Evolutionary conservation across 2,329 filamentous ascomycete species (phyloP).

Genomic region (Penicillium sp.): DNA sequence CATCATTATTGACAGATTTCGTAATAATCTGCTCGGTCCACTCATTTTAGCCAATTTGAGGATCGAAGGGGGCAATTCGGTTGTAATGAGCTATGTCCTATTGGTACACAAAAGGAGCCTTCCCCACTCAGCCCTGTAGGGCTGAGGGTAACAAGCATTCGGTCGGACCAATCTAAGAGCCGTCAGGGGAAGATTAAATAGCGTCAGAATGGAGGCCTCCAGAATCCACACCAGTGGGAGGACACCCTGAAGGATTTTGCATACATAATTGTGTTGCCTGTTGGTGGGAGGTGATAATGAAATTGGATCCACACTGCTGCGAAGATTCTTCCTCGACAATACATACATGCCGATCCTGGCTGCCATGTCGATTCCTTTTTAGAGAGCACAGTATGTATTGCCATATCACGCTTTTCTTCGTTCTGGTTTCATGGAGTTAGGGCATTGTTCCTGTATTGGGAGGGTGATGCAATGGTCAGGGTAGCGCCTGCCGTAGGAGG

Average conservation of each 20-base stretch:
- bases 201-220: neutral
- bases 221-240: neutral
- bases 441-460: no score
- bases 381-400: no score
- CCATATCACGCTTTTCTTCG: no score
- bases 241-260: neutral
- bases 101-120: neutral
- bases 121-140: constrained; percentile 2
- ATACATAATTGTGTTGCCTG: constrained; percentile 2
- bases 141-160: constrained; percentile 1
- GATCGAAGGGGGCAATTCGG: neutral
- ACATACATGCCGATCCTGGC: no score
- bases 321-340: neutral
- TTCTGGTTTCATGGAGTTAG: no score
- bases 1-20: neutral
- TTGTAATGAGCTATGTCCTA: neutral
- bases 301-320: constrained; percentile 1
- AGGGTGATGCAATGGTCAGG: no score
- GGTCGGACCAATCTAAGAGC: neutral
- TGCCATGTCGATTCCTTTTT: no score
- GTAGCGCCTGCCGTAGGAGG: no score
- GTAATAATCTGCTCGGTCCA: neutral
- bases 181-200: neutral
- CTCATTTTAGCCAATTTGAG: neutral
- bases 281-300: neutral